Evolutionary conservation across 176 grass and related monocot genomes (phyloP).

Genomic region (Avena insularis): DNA sequence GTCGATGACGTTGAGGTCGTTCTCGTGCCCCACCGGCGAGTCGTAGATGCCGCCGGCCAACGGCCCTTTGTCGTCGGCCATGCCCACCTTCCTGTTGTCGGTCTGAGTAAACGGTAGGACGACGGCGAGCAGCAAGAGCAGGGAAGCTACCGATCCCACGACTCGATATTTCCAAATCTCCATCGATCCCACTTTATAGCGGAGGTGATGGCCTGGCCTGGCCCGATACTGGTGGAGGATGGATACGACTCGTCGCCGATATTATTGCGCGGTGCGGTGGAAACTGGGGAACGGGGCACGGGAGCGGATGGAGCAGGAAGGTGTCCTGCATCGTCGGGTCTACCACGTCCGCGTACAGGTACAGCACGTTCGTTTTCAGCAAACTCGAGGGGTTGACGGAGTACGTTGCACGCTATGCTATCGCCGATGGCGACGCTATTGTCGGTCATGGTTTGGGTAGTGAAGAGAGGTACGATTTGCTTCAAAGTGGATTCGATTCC

Average conservation of each 20-base stretch:
- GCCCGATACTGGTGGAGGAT: background rate
- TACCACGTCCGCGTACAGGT: background rate
- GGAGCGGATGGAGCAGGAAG: background rate
- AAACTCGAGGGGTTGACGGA: background rate
- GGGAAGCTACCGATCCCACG: slow-evolving; percentile 7
- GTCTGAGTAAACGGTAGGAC: background rate
- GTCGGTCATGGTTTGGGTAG: too few species aligned
- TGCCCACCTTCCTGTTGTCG: background rate
- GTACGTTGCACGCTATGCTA: background rate
- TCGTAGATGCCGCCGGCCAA: slow-evolving; percentile 50
- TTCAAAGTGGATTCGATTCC: too few species aligned
- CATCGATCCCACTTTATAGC: slow-evolving; percentile 49
- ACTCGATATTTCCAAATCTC: slow-evolving; percentile 39
- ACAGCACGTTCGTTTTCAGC: background rate
- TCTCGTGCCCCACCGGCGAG: slow-evolving; percentile 46
- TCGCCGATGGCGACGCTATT: too few species aligned
- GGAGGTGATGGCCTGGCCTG: background rate
- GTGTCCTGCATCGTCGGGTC: too few species aligned
- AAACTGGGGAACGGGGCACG: background rate
- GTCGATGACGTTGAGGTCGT: slow-evolving; percentile 56
- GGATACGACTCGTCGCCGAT: background rate
- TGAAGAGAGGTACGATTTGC: too few species aligned
- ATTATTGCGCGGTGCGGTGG: slow-evolving; percentile 6
- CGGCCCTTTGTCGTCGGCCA: slow-evolving; percentile 33
- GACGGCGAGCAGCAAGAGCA: slow-evolving; percentile 38